Evolutionary conservation across 768 basidiomycete species (phyloP), one percentile per base, ranked within the genome.

Genomic region (Psilocybe cyanescens): DNA sequence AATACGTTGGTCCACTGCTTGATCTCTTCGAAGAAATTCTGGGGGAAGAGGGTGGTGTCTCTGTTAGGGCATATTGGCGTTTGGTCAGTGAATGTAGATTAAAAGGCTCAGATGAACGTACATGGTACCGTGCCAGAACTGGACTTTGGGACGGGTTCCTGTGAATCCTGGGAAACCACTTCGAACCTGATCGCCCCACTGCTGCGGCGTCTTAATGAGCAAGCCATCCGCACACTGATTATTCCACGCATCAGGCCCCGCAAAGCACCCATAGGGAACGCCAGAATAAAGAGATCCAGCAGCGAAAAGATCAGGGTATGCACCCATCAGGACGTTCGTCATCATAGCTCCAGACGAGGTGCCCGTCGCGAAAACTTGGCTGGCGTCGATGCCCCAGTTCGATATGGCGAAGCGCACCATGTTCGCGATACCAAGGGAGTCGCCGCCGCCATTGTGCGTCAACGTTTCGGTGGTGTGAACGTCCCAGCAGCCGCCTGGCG

Each of bases 1-100:
- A 84, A 81, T 28, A 86, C 77, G 62, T 82, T 83, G 9, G 83
- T 83, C 85, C 84, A 86, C 65, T 86, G 78, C 67, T 83, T 82
- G 66, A 86, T 73, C 60, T 80, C 81, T 71, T 86, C 81, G 39
- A 69, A 74, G 71, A 81, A 85, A 74, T 86, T 86, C 51, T 76
- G 74, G n/a, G 76, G 76, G 70, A 80, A 78, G 48, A 86, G 76
- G 0, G 81, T 81, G 4, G 79, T 81, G 64, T 86, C 85, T 31
- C 81, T 82, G 50, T 33, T 6, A 5, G 2, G 49, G 16, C 35
- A 14, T n/a, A 51, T 14, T 8, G 48, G 12, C 24, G 24, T 24
- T 24, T 24, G 24, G 24, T 24, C 24, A 24, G 24, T 24, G 24
- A 24, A 24, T 19, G 37, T 62, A 3, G n/a, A 28, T 16, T 8